These are phyloP conservation scores for Rhynchosporium secalis DNA, from an alignment of 2,329 filamentous ascomycete species.

Conservation along the genomic window DNA sequence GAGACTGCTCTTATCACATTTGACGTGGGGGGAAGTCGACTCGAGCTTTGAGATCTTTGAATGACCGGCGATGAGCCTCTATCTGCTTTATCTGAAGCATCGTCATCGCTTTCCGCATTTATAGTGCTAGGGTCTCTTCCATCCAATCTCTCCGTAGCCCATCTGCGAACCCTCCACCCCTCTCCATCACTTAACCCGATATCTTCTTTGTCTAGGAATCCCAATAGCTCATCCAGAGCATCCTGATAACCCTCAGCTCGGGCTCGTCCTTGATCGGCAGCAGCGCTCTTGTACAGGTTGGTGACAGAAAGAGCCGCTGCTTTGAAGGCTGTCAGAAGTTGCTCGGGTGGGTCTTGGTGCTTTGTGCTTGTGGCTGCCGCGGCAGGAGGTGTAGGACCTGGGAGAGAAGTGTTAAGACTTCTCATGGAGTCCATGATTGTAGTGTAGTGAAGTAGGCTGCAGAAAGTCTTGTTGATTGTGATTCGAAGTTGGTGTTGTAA, in stretches of 20 bases:
- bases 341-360: constrained; percentile 53
- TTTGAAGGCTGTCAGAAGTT: constrained; percentile 86
- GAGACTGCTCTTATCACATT: constrained; percentile 39
- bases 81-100: constrained; percentile 60
- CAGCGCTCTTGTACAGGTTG: constrained; percentile 92
- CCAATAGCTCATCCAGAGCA: constrained; percentile 84
- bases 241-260: constrained; percentile 88
- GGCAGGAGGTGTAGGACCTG: constrained; percentile 47
- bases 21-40: constrained; percentile 41
- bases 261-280: constrained; percentile 72
- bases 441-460: not conserved
- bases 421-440: constrained; percentile 62
- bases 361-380: constrained; percentile 32
- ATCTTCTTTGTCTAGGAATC: constrained; percentile 79
- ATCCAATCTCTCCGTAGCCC: constrained; percentile 69
- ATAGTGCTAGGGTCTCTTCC: constrained; percentile 55
- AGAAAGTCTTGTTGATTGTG: not conserved
- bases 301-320: constrained; percentile 91
- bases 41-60: constrained; percentile 49
- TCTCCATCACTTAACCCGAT: constrained; percentile 79
- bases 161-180: constrained; percentile 61
- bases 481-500: not conserved
- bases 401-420: constrained; percentile 61
- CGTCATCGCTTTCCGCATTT: constrained; percentile 67
- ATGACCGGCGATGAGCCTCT: constrained; percentile 58